Percentiles rank a stretch among this genome's conserved stretches.
Evolutionary conservation across 2,329 filamentous ascomycete species (phyloP).

Genomic region (Penicillium nordicum): DNA sequence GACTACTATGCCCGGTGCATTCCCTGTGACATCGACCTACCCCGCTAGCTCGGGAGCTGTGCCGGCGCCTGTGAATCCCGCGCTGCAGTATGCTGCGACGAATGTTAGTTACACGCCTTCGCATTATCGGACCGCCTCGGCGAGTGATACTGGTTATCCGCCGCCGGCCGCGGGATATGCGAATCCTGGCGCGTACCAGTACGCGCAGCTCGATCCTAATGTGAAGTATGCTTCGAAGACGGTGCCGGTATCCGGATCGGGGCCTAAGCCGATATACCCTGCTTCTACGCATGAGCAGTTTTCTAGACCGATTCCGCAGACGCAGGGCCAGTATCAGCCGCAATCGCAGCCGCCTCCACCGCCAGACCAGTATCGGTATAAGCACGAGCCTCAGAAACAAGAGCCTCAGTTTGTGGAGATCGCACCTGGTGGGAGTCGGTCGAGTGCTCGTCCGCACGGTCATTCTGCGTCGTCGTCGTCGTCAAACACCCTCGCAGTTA

Average conservation of each 20-base stretch:
- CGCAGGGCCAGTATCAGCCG: neutral
- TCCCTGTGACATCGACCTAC: conserved; percentile 27
- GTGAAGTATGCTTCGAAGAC: conserved; percentile 38
- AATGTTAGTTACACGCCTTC: conserved; percentile 19
- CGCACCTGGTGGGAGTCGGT: conserved; percentile 28
- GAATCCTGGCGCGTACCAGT: conserved; percentile 35
- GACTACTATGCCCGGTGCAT: conserved; percentile 31
- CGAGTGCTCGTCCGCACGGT: conserved; percentile 28
- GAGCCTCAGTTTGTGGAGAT: conserved; percentile 37
- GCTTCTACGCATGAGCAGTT: conserved; percentile 29
- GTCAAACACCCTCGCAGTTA: conserved; percentile 38
- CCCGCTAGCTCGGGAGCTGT: conserved; percentile 16
- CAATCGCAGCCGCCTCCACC: neutral
- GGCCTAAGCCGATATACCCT: conserved; percentile 19
- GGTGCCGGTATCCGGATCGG: neutral
- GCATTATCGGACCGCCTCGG: conserved; percentile 34
- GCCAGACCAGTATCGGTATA: conserved; percentile 7
- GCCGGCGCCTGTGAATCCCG: conserved; percentile 22
- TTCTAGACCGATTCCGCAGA: conserved; percentile 15
- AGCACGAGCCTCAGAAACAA: conserved; percentile 28
- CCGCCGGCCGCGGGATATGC: conserved; percentile 26
- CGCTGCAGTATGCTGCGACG: conserved; percentile 33
- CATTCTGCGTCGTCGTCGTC: conserved; percentile 40
- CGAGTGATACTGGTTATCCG: conserved; percentile 20
- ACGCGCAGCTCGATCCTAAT: conserved; percentile 40